Base-by-base conservation (phyloP, 2,329 filamentous ascomycete species). In the Fusarium guadeloupense region DNA sequence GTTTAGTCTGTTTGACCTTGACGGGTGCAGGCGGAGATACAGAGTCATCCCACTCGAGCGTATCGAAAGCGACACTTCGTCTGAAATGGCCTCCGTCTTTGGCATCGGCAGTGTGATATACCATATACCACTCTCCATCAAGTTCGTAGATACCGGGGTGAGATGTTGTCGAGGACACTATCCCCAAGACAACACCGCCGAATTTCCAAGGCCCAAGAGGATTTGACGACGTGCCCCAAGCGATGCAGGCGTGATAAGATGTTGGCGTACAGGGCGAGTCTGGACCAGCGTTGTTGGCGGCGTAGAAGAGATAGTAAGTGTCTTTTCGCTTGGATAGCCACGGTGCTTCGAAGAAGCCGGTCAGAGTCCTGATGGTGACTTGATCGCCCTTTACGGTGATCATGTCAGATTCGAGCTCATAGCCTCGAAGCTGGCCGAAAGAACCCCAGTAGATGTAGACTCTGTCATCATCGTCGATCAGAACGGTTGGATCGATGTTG, bases 291-390 rank as follows among this genome's bases (percentile, higher is more conserved):
- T 76, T 76, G 54, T 78, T 77, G 5, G 71, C 76, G 2, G 76
- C 75, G 38, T 76, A 77, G 6, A 78, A 62, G 69, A 77, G 71
- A 62, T 78, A 78, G 60, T 77, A 77, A 1, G 74, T 76, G 5
- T 50, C 50, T 2, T 65, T 66, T 1, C 72, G 69, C 64, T 75
- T 76, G 50, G 74, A 74, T 8, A 78, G 55, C 76, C 76, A 78
- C 0, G 76, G 72, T 0, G 75, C 76, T 45, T 77, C 75, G 41
- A 77, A 77, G 48, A 72, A 77, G 1, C 73, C 75, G 1, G 65
- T 72, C 9, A 77, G 57, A 9, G 57, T 61, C 19, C 39, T 40
- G 17, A 75, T 69, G 16, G 58, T 49, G 7, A 68, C 59, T 33
- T 69, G 53, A 5, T 26, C 23, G 25, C 65, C 62, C 38, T 66